Percentiles rank a stretch among this genome's conserved stretches.
These are phyloP conservation scores for Boletus sp. DNA, from an alignment of 1,284 basidiomycete species.

Conservation along the genomic window DNA sequence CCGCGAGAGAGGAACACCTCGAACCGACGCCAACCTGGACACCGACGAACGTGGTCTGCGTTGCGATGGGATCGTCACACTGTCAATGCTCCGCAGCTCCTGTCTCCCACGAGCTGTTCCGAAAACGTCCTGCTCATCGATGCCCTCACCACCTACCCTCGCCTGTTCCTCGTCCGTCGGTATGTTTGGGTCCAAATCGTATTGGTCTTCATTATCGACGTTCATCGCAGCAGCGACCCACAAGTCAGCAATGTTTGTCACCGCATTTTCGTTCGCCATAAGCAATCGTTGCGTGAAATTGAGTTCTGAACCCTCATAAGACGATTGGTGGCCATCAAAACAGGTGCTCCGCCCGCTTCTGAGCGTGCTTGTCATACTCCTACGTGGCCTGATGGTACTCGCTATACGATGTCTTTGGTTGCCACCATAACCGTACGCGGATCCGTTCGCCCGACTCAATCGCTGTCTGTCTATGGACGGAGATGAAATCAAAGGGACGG, in stretches of 20 bases:
- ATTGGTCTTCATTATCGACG: conserved; percentile 60
- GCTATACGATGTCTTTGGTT: conserved; percentile 55
- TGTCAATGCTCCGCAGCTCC: conserved; percentile 16
- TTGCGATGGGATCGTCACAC: conserved; percentile 18
- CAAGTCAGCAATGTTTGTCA: conserved; percentile 87
- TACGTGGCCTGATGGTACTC: conserved; percentile 35
- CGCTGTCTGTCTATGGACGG: conserved; percentile 47
- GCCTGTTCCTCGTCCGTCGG: conserved; percentile 29
- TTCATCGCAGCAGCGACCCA: conserved; percentile 95
- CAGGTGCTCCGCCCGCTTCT: conserved; percentile 53
- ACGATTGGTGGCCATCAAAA: conserved; percentile 44
- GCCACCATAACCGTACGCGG: conserved; percentile 76
- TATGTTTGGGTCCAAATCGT: conserved; percentile 27
- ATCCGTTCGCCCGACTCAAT: conserved; percentile 66
- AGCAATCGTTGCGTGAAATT: conserved; percentile 91
- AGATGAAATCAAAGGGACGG: conserved; percentile 53
- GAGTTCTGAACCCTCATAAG: conserved; percentile 53
- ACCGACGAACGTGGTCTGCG: conserved; percentile 22
- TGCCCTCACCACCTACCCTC: conserved; percentile 27
- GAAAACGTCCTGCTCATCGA: conserved; percentile 38
- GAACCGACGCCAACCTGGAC: conserved; percentile 16
- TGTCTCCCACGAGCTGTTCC: conserved; percentile 29
- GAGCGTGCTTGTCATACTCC: conserved; percentile 51
- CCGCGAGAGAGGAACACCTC: conserved; percentile 27
- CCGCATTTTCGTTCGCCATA: conserved; percentile 89